Base-by-base conservation (phyloP, 2,329 filamentous ascomycete genomes). In the Fusarium acutatum region DNA sequence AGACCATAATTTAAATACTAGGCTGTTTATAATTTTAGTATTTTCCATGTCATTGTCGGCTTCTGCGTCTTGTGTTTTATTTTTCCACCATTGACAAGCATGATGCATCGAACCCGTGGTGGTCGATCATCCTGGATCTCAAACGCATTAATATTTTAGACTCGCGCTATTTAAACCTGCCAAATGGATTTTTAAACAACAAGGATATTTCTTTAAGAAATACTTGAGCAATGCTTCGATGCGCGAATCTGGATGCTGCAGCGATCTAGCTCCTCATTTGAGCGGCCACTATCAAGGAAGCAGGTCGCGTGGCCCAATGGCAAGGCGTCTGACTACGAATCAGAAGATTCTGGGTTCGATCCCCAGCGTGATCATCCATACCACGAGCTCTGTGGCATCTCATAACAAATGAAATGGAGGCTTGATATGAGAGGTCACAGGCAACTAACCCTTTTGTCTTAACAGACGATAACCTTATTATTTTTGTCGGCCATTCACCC, bases 301-400 rank as follows among this genome's bases (percentile, higher is more conserved):
- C 5, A 46, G 67, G 67, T 69, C 67, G 67, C 67, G 67, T 69
- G 67, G 67, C 67, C 67, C 67, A 69, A 69, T 69, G 67, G 67
- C 68, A 71, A 71, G 68, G 68, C 68, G 67, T 71, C 68, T 71
- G 68, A 71, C 68, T 71, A 71, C 68, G 68, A 71, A 71, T 71
- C 68, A 71, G 68, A 71, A 71, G 67, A 71, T 71, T 71, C 67
- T 71, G 67, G 68, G 68, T 71, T 71, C 68, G 68, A 71, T 71
- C 68, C 68, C 68, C 61, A 71, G 61, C 68, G 61, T 71, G 68
- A 71, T 71, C 68, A 71, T 52, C 2, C 12, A 7, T 8, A 0
- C 17, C 11, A 26, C 15, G 0, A 7, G 5, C 4, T 8, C 13
- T 43, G 6, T n/a, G 2, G 11, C 8, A 24, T 20, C 35, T 40